Evolutionary conservation across 2,329 filamentous ascomycete genomes (phyloP), one percentile per base, ranked within the genome.

Genomic region (Talaromyces sp.): DNA sequence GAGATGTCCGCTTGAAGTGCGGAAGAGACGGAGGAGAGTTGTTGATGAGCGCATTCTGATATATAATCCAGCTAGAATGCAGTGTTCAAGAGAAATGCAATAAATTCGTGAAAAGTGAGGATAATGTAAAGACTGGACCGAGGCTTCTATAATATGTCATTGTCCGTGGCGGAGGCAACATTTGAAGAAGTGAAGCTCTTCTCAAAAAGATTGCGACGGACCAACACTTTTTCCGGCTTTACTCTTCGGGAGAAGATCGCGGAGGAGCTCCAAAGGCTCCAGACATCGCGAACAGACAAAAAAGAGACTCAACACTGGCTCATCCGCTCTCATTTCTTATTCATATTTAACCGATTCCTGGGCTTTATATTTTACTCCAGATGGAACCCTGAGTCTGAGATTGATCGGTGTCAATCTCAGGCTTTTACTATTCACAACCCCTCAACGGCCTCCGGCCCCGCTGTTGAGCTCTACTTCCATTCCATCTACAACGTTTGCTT

Each of bases 151-250:
- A 15, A 31, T 40, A 59, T 59, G 56, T 17, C 56, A 59, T 29
- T 59, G 38, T 54, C 19, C 17, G 58, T 64, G 38, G 25, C 47
- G 61, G 60, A 64, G 38, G 22, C 43, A 17, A 64, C 43, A 4
- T 31, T 19, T 66, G 25, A 58, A 56, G 53, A 4, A 25, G 17
- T 66, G 25, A 58, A 56, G 53, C 31, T 38, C 53, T 31, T n/a
- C 27, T 19, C 29, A 53, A 65, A 43, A 54, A 38, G 63, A 66
- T 67, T 68, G 67, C 68, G 65, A 34, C 73, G 73, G 73, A 29
- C 70, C 25, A 61, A 70, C 62, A 34, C 61, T 75, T 75, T 61
- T 71, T 73, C 72, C 72, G 67, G 63, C 65, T 54, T 59, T 69
- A 68, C 71, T 68, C 68, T 61, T 58, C 51, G 71, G 70, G 69